Conservation (phyloP, 192 early-diverging fungal genomes). For the Thamnidium elegans region DNA sequence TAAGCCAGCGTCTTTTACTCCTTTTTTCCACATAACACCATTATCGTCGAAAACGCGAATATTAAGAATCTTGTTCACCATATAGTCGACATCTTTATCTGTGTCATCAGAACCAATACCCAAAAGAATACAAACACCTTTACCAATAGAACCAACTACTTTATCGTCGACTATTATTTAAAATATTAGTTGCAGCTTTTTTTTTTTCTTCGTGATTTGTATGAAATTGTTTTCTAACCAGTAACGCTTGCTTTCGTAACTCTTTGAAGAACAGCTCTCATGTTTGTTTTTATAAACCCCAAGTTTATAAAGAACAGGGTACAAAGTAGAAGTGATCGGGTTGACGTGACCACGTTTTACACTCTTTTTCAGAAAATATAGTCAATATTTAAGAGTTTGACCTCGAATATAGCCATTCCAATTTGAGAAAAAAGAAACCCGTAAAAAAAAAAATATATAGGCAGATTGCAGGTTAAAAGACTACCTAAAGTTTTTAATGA, state of each 20-base stretch:
- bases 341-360: too few species aligned
- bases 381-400: too few species aligned
- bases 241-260: conserved; percentile 32
- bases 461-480: too few species aligned
- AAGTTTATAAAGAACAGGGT: background rate
- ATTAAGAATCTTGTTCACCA: conserved; percentile 79
- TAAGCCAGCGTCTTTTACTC: conserved; percentile 67
- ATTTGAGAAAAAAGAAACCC: too few species aligned
- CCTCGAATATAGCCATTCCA: too few species aligned
- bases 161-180: conserved; percentile 58
- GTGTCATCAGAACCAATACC: conserved; percentile 70
- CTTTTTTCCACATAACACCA: conserved; percentile 75
- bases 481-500: too few species aligned
- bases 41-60: conserved; percentile 77
- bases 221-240: conserved; percentile 4
- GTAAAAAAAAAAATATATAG: too few species aligned
- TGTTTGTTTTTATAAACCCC: conserved; percentile 1
- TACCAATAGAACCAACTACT: conserved; percentile 75
- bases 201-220: background rate
- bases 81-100: conserved; percentile 76
- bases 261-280: conserved; percentile 38
- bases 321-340: background rate
- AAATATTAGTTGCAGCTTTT: background rate
- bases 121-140: conserved; percentile 75
- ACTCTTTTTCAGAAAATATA: too few species aligned